Base-by-base conservation (phyloP, 352 stramenopile genomes). In the Phytophthora europaea region DNA sequence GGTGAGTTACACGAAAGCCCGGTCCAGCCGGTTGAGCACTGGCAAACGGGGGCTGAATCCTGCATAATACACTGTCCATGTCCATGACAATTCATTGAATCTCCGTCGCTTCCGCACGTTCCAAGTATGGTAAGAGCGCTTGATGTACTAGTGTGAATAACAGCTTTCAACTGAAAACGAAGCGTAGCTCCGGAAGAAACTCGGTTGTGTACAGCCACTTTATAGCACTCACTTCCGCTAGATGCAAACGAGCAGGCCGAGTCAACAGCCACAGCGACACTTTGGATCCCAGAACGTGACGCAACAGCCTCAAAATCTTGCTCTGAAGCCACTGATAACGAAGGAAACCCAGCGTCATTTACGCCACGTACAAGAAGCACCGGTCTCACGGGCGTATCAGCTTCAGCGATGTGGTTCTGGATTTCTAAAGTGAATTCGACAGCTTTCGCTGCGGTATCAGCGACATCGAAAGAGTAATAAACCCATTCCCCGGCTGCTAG, bases 381-480 rank as follows among this genome's bases (percentile, higher is more conserved):
- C 0, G 88, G 83, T 3, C 90, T 68, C 28, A 77, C 75, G 4
- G 79, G 83, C 1, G 87, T 91, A 28, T 73, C 62, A 2, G 57
- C 64, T 4, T 60, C 67, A 5, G 75, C 52, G 6, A 88, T 73
- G 6, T 84, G 67, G 58, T 89, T 90, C 33, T 82, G 63, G 43
- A 90, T 83, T 22, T 76, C 2, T 1, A 94, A 55, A 45, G 69
- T 76, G 34, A 92, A 85, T 56, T 90, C 74, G 4, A 89, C 77
- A 9, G 81, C 56, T 26, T 79, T 75, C 1, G 82, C 79, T n/a
- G 28, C 33, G 0, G 73, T 70, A 54, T 93, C 82, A 22, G 54
- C 31, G 3, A 95, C 79, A 33, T 92, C 86, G 56, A 95, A 93
- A 3, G 86, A 83, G 36, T 81, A 91, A 60, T 94, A 92, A 13